phyloP scores from a whole-genome alignment of 2,329 filamentous ascomycete genomes.

The Alternaria sp. region DNA sequence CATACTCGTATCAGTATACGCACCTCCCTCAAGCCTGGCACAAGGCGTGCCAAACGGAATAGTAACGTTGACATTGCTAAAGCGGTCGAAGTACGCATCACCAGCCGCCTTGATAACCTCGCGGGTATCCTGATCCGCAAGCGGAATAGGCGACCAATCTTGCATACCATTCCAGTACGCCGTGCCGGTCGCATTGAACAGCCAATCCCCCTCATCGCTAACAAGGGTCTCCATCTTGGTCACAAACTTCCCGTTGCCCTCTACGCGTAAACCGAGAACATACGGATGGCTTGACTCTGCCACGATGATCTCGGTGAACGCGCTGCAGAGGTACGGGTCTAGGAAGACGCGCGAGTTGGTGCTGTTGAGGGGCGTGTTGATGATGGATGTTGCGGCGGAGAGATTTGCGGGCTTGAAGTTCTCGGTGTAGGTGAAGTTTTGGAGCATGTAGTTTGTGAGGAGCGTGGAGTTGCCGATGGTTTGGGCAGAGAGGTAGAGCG shows the following conservation, averaged over 20 bases:
- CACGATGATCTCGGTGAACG: constrained; percentile 31
- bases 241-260: constrained; percentile 18
- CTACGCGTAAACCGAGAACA: constrained; percentile 28
- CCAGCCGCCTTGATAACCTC: constrained; percentile 30
- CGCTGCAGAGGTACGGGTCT: constrained; percentile 25
- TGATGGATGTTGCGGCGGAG: constrained; percentile 18
- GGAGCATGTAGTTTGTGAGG: constrained; percentile 10
- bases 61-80: constrained; percentile 19
- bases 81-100: constrained; percentile 31
- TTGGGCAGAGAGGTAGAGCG: constrained; percentile 24
- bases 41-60: constrained; percentile 36
- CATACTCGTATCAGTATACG: constrained; percentile 24
- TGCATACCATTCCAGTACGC: constrained; percentile 20
- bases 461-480: constrained; percentile 17
- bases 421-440: constrained; percentile 29
- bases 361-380: constrained; percentile 25
- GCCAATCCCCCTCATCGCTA: constrained; percentile 30
- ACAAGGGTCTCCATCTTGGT: constrained; percentile 30
- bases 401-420: constrained; percentile 24
- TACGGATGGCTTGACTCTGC: constrained; percentile 23
- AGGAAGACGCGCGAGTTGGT: constrained; percentile 22
- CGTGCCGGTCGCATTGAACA: constrained; percentile 28
- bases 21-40: constrained; percentile 33
- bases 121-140: constrained; percentile 14
- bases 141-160: constrained; percentile 24